Evolutionary conservation across 208 protist species (phyloP), one percentile per base, ranked within the genome.

Genomic region (Trypanosoma cruzi): DNA sequence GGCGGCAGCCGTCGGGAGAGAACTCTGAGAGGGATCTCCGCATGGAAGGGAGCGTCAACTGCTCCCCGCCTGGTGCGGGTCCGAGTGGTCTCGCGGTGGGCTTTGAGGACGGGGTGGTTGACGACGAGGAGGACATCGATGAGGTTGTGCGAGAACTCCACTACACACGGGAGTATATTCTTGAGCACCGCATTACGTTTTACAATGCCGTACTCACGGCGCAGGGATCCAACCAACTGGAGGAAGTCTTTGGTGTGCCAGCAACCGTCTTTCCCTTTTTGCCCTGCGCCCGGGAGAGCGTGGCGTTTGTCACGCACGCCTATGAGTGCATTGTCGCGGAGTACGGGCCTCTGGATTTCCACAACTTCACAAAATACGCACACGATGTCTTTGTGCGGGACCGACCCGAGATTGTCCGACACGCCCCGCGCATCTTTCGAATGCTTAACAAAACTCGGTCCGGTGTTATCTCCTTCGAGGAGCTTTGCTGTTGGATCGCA

Each of bases 231-330:
- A 96, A 96, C 68, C 55, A 76, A 36, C 81, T 96, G 20, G 90
- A 96, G 69, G 84, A 80, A 4, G 88, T 96, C 26, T 96, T 96
- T 73, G 90, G 90, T 34, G 84, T 88, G 1, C 90, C 90, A 1
- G 83, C 90, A 26, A 96, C 88, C 16, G 86, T 94, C 20, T 96
- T 96, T 58, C 81, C 90, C 0, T 94, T 96, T 54, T 73, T 96
- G 31, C 67, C 83, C 16, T 96, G 88, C 59, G 83, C 82, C 14
- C 80, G 88, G 16, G 86, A 90, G 60, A 92, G 87, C 32, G 76
- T 96, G 13, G 71, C 86, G 1, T 80, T 92, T n/a, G 73, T 94
- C 13, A 77, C 84, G 16, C 68, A 75, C 14, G 71, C 86, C 42
- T 93, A 80, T 60, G 66, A 88, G 20, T 82, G 72, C 1, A 78